Percentiles rank a stretch among this genome's conserved stretches.
These are phyloP conservation scores for Pistacia integerrima DNA, from an alignment of 345 rosid species.

Conservation along the genomic window DNA sequence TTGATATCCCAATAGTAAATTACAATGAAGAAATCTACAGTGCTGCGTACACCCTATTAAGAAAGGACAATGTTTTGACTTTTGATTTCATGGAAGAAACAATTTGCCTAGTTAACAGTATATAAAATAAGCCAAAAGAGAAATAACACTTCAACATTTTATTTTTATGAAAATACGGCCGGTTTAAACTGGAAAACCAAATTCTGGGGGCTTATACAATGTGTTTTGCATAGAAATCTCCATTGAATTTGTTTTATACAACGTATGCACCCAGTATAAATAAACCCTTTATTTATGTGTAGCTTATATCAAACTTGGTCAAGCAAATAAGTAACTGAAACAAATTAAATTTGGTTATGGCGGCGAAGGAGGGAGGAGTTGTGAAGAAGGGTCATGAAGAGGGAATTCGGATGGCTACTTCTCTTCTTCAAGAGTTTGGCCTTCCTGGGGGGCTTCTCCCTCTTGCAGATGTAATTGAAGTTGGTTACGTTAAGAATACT, in stretches of 20 bases:
- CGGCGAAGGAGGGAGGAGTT: slow-evolving; percentile 49
- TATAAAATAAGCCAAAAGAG: background rate
- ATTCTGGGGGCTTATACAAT: slow-evolving; percentile 4
- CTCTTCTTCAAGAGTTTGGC: slow-evolving; percentile 47
- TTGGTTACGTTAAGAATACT: slow-evolving; percentile 48
- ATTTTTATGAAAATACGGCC: background rate
- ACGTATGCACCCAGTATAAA: slow-evolving; percentile 23
- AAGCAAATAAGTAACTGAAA: slow-evolving; percentile 4
- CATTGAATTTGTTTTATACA: slow-evolving; percentile 7
- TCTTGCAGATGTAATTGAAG: slow-evolving; percentile 50
- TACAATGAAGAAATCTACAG: background rate
- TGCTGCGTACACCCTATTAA: no score
- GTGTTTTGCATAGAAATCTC: slow-evolving; percentile 1
- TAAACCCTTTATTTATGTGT: background rate
- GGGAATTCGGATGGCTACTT: slow-evolving; percentile 37
- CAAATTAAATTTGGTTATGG: slow-evolving; percentile 26
- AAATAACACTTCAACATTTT: background rate
- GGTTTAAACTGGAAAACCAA: background rate
- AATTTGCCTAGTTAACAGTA: no score
- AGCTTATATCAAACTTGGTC: background rate
- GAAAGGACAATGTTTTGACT: background rate
- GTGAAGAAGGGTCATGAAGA: slow-evolving; percentile 45
- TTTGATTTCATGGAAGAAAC: no score
- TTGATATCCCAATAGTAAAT: background rate
- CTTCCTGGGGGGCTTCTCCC: slow-evolving; percentile 63